Evolutionary conservation across 305 asterid species (phyloP).

Genomic region (Fraxinus ornus): DNA sequence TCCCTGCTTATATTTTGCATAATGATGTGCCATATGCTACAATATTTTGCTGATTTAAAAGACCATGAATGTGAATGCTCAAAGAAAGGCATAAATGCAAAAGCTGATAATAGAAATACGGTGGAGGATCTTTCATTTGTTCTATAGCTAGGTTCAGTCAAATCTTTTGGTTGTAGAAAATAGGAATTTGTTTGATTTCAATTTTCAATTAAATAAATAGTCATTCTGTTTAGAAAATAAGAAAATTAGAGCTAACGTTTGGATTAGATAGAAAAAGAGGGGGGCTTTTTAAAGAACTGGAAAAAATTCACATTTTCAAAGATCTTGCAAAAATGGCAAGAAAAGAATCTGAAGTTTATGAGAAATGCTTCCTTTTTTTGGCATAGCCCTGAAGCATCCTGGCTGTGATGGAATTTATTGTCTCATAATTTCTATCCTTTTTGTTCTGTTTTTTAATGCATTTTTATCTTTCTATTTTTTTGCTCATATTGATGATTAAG

Average conservation of each 20-base stretch:
- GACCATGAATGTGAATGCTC: background rate
- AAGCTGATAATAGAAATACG: background rate
- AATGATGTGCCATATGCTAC: background rate
- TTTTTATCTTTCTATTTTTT: background rate
- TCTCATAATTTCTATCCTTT: background rate
- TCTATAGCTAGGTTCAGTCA: background rate
- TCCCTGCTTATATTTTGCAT: background rate
- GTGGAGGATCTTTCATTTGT: background rate
- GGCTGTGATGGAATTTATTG: background rate
- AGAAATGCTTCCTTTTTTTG: background rate
- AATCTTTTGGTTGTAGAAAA: background rate
- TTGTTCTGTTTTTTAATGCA: too few species aligned
- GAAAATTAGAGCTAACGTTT: background rate
- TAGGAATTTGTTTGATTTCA: background rate
- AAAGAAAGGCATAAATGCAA: background rate
- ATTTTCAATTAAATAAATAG: background rate
- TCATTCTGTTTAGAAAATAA: background rate
- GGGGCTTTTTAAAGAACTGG: background rate
- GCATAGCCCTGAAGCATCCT: background rate
- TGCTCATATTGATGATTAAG: background rate
- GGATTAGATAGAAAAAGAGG: background rate
- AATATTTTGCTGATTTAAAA: background rate
- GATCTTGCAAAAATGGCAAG: background rate
- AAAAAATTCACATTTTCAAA: background rate
- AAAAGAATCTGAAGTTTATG: background rate